Percentiles rank a stretch among this genome's conserved stretches.
Evolutionary conservation across 2,329 filamentous ascomycete species (phyloP).

Genomic region (Tolypocladium ovalisporum): DNA sequence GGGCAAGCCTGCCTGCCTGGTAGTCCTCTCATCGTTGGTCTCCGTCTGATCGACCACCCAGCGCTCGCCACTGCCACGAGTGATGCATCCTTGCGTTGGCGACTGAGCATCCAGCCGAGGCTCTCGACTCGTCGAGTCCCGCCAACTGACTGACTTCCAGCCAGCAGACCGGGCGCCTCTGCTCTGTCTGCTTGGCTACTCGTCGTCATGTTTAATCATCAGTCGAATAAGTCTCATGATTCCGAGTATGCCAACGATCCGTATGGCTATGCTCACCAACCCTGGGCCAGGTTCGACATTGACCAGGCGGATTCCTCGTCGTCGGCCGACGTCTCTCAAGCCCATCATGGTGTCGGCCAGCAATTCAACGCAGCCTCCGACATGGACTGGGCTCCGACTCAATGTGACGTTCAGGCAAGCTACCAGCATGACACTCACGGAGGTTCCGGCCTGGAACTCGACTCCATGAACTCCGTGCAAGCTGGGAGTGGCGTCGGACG

Average conservation of each 20-base stretch:
- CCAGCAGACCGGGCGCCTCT: slow-evolving; percentile 19
- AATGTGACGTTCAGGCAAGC: slow-evolving; percentile 16
- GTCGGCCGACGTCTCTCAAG: slow-evolving; percentile 10
- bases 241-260: slow-evolving; percentile 16
- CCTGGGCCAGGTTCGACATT: slow-evolving; percentile 20
- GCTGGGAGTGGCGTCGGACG: slow-evolving; percentile 19
- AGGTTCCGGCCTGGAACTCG: slow-evolving; percentile 15
- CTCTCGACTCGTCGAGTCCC: slow-evolving; percentile 27
- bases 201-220: slow-evolving; percentile 27
- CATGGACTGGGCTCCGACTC: slow-evolving; percentile 28
- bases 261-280: slow-evolving; percentile 20
- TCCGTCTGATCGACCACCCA: slow-evolving; percentile 19
- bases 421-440: slow-evolving; percentile 14
- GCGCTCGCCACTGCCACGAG: slow-evolving; percentile 22
- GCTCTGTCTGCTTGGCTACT: slow-evolving; percentile 19
- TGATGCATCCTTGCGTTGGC: slow-evolving; percentile 24
- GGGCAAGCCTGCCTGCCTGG: slow-evolving; percentile 23
- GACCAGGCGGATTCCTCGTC: slow-evolving; percentile 12
- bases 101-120: slow-evolving; percentile 24
- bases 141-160: slow-evolving; percentile 22
- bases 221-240: slow-evolving; percentile 19
- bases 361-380: slow-evolving; percentile 14
- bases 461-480: slow-evolving; percentile 13
- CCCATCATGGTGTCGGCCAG: slow-evolving; percentile 13
- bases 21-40: slow-evolving; percentile 19